phyloP scores from a whole-genome alignment of 2,329 filamentous ascomycete genomes.

The Dactylonectria macrodidyma region DNA sequence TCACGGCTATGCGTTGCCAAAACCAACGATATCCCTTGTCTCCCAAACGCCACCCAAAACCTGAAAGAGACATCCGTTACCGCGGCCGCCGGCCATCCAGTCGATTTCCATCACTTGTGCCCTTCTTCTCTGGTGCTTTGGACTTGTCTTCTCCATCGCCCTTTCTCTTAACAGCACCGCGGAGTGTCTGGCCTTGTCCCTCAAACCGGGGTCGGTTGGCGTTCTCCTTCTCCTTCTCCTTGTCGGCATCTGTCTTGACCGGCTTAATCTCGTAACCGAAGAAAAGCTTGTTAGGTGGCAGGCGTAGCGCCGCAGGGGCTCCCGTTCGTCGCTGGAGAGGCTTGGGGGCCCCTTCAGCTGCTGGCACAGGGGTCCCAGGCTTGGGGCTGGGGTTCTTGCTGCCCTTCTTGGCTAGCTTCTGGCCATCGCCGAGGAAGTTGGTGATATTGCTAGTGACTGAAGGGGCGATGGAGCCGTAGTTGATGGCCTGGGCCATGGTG shows the following conservation, averaged over 20 bases:
- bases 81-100: conserved; percentile 59
- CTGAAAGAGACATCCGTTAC: conserved; percentile 33
- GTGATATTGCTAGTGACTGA: conserved; percentile 79
- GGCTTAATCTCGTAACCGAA: conserved; percentile 96
- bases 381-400: conserved; percentile 78
- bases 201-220: conserved; percentile 81
- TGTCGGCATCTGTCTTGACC: conserved; percentile 83
- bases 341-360: conserved; percentile 44
- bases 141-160: conserved; percentile 64
- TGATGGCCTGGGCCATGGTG: conserved; percentile 98
- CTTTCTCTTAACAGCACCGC: conserved; percentile 81
- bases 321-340: conserved; percentile 70
- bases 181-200: conserved; percentile 87
- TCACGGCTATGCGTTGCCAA: conserved; percentile 7
- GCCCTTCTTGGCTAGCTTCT: conserved; percentile 87
- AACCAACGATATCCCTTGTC: conserved; percentile 27
- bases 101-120: conserved; percentile 58
- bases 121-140: conserved; percentile 64
- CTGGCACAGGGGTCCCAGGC: conserved; percentile 77
- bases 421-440: conserved; percentile 85
- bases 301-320: conserved; percentile 86
- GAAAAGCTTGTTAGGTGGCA: conserved; percentile 93
- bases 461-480: conserved; percentile 92
- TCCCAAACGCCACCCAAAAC: conserved; percentile 44
- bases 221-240: conserved; percentile 75